Conservation (phyloP, 2,329 filamentous ascomycete genomes). For the Fusarium redolens region DNA sequence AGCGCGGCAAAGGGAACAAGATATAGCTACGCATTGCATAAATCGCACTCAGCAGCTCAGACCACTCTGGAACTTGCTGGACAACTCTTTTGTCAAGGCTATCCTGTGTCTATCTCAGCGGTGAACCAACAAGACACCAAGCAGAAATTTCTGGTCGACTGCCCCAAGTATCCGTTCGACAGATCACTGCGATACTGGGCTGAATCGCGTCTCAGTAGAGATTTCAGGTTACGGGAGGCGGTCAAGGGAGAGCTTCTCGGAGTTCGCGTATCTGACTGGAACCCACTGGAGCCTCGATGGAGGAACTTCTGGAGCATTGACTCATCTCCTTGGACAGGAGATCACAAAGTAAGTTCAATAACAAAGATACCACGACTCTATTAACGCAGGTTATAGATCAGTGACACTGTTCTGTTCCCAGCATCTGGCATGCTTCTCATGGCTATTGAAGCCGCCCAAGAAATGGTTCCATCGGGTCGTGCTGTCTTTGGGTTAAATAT, state of each 20-base stretch:
- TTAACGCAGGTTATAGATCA: not conserved
- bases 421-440: conserved; percentile 56
- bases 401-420: conserved; percentile 8
- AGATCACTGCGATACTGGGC: conserved; percentile 49
- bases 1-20: not conserved
- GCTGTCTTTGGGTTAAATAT: not conserved
- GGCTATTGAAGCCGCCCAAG: conserved; percentile 54
- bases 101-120: not conserved
- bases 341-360: conserved; percentile 46
- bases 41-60: not conserved
- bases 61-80: not conserved
- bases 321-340: conserved; percentile 51
- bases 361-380: fast-evolving
- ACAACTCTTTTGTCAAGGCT: not conserved
- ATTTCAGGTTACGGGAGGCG: conserved; percentile 46
- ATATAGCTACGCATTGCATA: not conserved
- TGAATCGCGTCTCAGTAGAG: conserved; percentile 45
- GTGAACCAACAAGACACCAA: not conserved
- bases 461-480: not conserved
- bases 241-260: conserved; percentile 55
- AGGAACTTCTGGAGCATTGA: conserved; percentile 38
- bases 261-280: conserved; percentile 32
- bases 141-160: not conserved
- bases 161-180: conserved; percentile 5
- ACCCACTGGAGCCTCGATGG: conserved; percentile 44